Evolutionary conservation across 768 basidiomycete genomes (phyloP).

Genomic region (Tulasnella sp.): DNA sequence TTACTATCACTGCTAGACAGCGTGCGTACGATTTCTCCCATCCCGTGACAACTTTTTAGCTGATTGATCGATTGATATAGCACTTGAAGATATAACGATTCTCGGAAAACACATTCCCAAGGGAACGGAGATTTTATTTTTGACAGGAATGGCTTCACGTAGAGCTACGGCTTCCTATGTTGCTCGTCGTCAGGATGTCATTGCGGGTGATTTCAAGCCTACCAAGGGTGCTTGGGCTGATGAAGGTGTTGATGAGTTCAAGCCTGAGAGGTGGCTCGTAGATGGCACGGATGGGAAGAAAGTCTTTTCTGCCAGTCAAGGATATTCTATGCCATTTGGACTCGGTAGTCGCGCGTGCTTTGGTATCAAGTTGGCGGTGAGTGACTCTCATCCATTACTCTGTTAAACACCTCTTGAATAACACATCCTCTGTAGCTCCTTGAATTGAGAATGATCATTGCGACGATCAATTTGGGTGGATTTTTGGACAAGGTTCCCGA

Average conservation of each 20-base stretch:
- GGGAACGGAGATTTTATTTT: constrained; percentile 1
- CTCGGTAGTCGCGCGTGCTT: constrained; percentile 3
- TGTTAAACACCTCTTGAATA: neutral
- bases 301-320: neutral
- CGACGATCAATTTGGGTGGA: constrained; percentile 2
- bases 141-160: neutral
- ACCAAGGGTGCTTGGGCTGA: too few relatives aligned
- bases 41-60: neutral
- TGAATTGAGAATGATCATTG: constrained; percentile 8
- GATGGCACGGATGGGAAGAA: constrained; percentile 2
- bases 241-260: neutral
- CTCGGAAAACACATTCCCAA: constrained; percentile 4
- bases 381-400: neutral
- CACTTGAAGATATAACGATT: neutral
- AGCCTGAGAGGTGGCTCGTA: constrained; percentile 1
- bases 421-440: neutral
- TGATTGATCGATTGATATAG: neutral
- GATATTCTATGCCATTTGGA: constrained; percentile 2
- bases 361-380: constrained; percentile 1
- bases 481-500: constrained; percentile 5
- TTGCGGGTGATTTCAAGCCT: neutral
- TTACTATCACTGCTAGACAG: neutral
- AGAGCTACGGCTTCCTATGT: neutral
- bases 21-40: neutral
- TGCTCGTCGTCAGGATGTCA: neutral